Percentiles rank a stretch among this genome's conserved stretches.
Evolutionary conservation across 495 filamentous ascomycete genomes (phyloP).

Genomic region (Durotheca rogersii): DNA sequence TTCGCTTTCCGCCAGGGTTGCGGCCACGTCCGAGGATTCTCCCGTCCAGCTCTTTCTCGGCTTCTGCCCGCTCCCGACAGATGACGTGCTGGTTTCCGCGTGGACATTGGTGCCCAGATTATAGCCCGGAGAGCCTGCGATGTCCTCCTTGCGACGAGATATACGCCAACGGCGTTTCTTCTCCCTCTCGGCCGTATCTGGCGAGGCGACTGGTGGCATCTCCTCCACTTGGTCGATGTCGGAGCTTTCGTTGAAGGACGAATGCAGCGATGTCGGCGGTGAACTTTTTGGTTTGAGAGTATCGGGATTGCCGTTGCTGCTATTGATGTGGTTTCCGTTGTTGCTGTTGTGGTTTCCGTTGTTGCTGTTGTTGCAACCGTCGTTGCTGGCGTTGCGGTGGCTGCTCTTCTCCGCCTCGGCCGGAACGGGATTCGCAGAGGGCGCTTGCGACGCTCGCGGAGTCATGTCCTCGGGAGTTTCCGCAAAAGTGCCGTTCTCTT

Average conservation of each 20-base stretch:
- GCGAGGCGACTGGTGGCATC: constrained; percentile 32
- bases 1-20: constrained; percentile 42
- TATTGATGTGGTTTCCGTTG: too few species aligned
- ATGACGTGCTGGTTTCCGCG: constrained; percentile 67
- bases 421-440: constrained; percentile 35
- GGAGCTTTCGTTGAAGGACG: constrained; percentile 74
- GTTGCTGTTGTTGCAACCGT: too few species aligned
- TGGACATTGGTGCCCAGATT: constrained; percentile 59
- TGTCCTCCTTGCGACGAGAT: constrained; percentile 61
- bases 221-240: constrained; percentile 74
- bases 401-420: constrained; percentile 44
- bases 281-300: constrained; percentile 64
- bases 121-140: constrained; percentile 46
- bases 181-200: constrained; percentile 54
- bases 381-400: too few species aligned
- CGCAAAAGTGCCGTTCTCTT: constrained; percentile 26
- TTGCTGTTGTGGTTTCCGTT: too few species aligned
- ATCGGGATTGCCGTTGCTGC: too few species aligned
- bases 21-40: constrained; percentile 51
- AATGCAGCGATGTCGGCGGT: constrained; percentile 67
- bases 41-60: constrained; percentile 56
- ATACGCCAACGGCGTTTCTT: constrained; percentile 76
- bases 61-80: constrained; percentile 60
- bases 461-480: constrained; percentile 40
- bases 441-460: constrained; percentile 37